Base-by-base conservation (phyloP, 129 eudicot species). In the Lactuca sativa region DNA sequence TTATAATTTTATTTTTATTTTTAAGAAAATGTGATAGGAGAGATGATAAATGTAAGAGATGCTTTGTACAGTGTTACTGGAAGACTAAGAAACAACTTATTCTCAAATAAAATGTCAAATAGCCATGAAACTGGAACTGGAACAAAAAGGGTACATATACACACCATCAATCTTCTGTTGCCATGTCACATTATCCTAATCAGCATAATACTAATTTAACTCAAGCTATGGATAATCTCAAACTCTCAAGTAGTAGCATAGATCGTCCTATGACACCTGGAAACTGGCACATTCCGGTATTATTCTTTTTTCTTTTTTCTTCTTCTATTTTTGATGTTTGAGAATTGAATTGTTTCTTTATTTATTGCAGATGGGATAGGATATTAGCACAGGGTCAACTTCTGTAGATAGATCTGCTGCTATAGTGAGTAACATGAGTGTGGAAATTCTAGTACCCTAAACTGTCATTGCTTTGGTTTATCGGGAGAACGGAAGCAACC, bases 351-450 rank as follows among this genome's bases (percentile, higher is more conserved):
- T 25, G 41, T 72, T 44, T 11, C 31, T 44, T 14, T 34, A 56
- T 74, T 77, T 56, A 57, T 71, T 80, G 75, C 82, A 85, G 97
- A 66, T 55, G 65, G 62, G 54, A 41, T 71, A 51, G 44, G 76
- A 76, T 64, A 71, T 11, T 77, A 76, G 75, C 67, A 78, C 64
- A 68, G 84, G 72, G 64, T 76, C 78, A 48, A 56, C 75, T 71
- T 69, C 85, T 74, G 86, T 73, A 69, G 81, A 64, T 62, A 76
- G 91, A 78, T 73, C n/a, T n/a, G n/a, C 95, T 9, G 82, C 86
- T 14, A 52, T 84, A 57, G 88, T 82, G 67, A 84, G 84, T 33
- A 87, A 85, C n/a, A n/a, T n/a, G n/a, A n/a, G n/a, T n/a, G n/a
- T n/a, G n/a, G n/a, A n/a, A n/a, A n/a, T n/a, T n/a, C n/a, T n/a